Evolutionary conservation across 345 rosid genomes (phyloP), one percentile per base, ranked within the genome.

Genomic region (Brassica cretica): DNA sequence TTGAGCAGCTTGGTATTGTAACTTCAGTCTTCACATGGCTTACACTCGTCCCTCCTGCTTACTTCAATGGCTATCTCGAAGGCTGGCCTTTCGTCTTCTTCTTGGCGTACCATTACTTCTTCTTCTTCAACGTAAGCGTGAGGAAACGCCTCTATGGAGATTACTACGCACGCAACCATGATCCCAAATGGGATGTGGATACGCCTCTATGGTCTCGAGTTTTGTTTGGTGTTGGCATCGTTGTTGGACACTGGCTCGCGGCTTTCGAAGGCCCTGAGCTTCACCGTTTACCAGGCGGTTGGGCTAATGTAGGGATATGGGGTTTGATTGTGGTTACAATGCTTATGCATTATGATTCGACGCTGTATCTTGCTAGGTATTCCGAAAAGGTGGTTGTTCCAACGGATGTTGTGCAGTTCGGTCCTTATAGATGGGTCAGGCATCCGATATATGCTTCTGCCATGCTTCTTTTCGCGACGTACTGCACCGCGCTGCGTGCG

Each of bases 1-100:
- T 51, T 51, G 56, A 94, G 88, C 98, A 92, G 84, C 84, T 94
- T 84, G 87, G 85, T 10, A 63, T 89, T 72, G 94, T 51, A 51
- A 51, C 56, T n/a, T 51, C 56, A 51, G 7, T 51, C 56, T 51
- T 51, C 56, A 51, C 56, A n/a, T 51, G 56, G 56, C 56, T 51
- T 0, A 51, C 56, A 51, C 56, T 51, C 1, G 56, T 51, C 19
- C 56, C 56, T 51, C 56, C 56, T 51, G 56, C 56, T n/a, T 51
- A 51, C 56, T 51, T 51, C 19, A 51, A 51, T 2, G 56, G 56
- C 56, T 51, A 51, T 15, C 56, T 51, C 16, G 19, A 51, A 51
- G 56, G 56, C 56, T 51, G 56, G 56, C 56, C 56, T 2, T 51
- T 51, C 0, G 56, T 51, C 3, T 51, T 51, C 56, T 51, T 51